phyloP scores from a whole-genome alignment of 805 yeast genomes.

The Kazachstania bromeliacearum region DNA sequence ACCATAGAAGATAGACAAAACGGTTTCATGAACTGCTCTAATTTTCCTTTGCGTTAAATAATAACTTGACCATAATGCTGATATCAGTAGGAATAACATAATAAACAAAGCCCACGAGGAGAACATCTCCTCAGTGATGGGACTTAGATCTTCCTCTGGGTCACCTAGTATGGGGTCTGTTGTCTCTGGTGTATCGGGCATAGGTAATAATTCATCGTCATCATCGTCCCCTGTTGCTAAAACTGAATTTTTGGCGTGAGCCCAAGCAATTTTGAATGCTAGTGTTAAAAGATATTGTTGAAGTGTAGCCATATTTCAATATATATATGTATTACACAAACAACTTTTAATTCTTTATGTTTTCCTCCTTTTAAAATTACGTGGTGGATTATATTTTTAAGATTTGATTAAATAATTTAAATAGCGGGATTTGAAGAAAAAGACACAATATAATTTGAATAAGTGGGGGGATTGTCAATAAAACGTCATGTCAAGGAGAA shows the following conservation, averaged over 20 bases:
- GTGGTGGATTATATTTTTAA: too few species aligned
- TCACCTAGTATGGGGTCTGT: constrained; percentile 37
- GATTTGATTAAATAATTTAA: too few species aligned
- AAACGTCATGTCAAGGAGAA: too few species aligned
- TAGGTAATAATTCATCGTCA: constrained; percentile 34
- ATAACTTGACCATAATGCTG: constrained; percentile 93
- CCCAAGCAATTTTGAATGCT: constrained; percentile 2
- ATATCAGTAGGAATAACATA: constrained; percentile 63
- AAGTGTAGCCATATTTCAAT: too few species aligned
- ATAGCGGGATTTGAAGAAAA: too few species aligned
- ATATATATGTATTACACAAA: too few species aligned
- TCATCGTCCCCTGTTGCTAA: constrained; percentile 18
- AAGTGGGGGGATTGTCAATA: too few species aligned
- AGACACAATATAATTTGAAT: too few species aligned
- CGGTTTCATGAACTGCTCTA: constrained; percentile 96
- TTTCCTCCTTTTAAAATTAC: too few species aligned
- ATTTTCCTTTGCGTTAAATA: constrained; percentile 84
- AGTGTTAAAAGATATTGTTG: constrained; percentile 4
- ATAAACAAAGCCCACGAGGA: constrained; percentile 97
- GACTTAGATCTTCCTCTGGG: constrained; percentile 60
- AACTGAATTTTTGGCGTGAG: constrained; percentile 2
- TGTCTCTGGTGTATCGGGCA: constrained; percentile 20
- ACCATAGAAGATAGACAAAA: constrained; percentile 89
- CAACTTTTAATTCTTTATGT: too few species aligned
- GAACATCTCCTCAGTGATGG: constrained; percentile 89